These are phyloP conservation scores for Stevia rebaudiana DNA, from an alignment of 140 eudicot species.

Conservation along the genomic window DNA sequence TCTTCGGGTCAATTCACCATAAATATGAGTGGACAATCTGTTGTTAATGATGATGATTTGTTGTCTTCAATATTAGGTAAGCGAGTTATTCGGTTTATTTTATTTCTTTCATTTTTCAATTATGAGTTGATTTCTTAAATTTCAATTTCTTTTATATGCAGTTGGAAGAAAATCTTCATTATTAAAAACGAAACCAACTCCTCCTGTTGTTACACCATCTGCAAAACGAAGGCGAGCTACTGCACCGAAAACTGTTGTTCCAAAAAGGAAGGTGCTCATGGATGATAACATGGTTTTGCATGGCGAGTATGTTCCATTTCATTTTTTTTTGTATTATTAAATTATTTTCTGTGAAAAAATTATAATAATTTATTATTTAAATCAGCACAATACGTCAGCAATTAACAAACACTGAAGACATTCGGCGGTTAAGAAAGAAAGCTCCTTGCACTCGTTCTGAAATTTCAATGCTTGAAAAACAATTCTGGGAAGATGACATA, in stretches of 20 bases:
- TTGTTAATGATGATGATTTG: slow-evolving; percentile 76
- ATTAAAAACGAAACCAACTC: slow-evolving; percentile 51
- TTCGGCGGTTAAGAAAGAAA: slow-evolving; percentile 87
- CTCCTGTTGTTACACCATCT: slow-evolving; percentile 41
- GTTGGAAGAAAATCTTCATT: slow-evolving; percentile 75
- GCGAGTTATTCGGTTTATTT: background rate
- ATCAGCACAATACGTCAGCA: slow-evolving; percentile 81
- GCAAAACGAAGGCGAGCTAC: slow-evolving; percentile 52
- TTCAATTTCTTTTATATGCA: slow-evolving; percentile 25
- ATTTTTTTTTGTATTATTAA: background rate
- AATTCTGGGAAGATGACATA: slow-evolving; percentile 67
- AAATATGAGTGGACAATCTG: slow-evolving; percentile 37
- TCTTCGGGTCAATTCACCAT: slow-evolving; percentile 3
- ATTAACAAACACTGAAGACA: slow-evolving; percentile 80
- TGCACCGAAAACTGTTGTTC: slow-evolving; percentile 40
- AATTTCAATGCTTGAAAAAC: slow-evolving; percentile 69
- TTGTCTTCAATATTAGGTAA: slow-evolving; percentile 93
- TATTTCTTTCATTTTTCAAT: no score
- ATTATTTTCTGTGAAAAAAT: slow-evolving; percentile 11
- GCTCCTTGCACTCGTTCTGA: slow-evolving; percentile 95
- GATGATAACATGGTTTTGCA: slow-evolving; percentile 93
- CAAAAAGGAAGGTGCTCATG: slow-evolving; percentile 83
- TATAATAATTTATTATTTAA: slow-evolving; percentile 2
- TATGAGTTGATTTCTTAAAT: background rate
- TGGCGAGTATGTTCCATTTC: slow-evolving; percentile 76